A percentile compares a stretch with the other conserved stretches of the same genome.
phyloP scores from a whole-genome alignment of 805 yeast genomes.

The Teunomyces cretensis region DNA sequence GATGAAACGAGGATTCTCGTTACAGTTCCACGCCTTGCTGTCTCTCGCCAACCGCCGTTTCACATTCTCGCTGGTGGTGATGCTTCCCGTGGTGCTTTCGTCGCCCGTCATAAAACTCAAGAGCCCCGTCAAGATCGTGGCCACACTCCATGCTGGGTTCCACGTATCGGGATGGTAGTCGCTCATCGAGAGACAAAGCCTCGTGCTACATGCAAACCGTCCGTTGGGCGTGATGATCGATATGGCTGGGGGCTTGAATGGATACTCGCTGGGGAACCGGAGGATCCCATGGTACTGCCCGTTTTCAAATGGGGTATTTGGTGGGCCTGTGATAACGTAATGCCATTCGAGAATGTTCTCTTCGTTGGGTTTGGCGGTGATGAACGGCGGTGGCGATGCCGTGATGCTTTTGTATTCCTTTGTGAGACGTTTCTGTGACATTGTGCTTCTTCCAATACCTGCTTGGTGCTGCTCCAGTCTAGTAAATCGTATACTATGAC shows the following conservation, averaged over 20 bases:
- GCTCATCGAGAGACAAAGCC: conserved; percentile 88
- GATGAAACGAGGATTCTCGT: conserved; percentile 55
- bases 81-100: conserved; percentile 83
- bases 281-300: conserved; percentile 93
- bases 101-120: conserved; percentile 89
- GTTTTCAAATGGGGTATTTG: conserved; percentile 78
- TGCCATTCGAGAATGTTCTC: conserved; percentile 91
- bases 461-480: neutral
- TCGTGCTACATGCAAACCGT: conserved; percentile 73
- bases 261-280: conserved; percentile 80
- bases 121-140: conserved; percentile 83
- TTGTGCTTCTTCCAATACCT: neutral
- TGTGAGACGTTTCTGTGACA: conserved; percentile 52
- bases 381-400: conserved; percentile 81
- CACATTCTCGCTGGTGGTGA: conserved; percentile 58
- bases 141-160: conserved; percentile 96
- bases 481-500: no score
- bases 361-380: conserved; percentile 84
- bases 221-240: conserved; percentile 90
- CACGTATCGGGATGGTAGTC: conserved; percentile 93
- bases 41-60: conserved; percentile 58
- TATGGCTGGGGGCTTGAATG: conserved; percentile 89
- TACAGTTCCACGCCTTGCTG: conserved; percentile 60
- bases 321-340: conserved; percentile 88
- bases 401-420: conserved; percentile 79